These are phyloP conservation scores for Tricholoma bakamatsutake DNA, from an alignment of 768 basidiomycete genomes.

Conservation along the genomic window DNA sequence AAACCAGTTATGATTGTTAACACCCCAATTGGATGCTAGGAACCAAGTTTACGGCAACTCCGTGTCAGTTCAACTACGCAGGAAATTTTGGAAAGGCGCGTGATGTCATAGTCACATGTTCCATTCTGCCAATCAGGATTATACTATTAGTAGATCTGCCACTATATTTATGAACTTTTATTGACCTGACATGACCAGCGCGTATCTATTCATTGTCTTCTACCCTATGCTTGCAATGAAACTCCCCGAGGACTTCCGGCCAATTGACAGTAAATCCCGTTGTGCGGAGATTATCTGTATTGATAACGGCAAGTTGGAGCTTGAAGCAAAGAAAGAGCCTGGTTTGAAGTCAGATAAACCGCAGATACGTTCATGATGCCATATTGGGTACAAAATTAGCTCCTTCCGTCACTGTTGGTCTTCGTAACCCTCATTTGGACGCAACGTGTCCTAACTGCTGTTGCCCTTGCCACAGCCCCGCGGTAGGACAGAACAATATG, in stretches of 20 bases:
- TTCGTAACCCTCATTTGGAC: background rate
- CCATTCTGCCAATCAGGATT: too few species aligned
- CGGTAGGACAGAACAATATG: background rate
- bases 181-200: too few species aligned
- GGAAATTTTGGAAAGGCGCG: too few species aligned
- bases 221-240: background rate
- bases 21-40: background rate
- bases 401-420: background rate
- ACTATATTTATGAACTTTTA: too few species aligned
- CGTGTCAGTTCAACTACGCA: background rate
- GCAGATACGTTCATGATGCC: background rate
- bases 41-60: background rate
- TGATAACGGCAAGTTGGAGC: background rate
- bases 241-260: too few species aligned
- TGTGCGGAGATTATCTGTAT: background rate
- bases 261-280: background rate
- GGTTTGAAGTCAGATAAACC: background rate
- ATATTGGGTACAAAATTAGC: background rate
- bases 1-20: background rate
- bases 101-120: background rate
- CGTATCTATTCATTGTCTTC: too few species aligned
- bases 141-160: too few species aligned
- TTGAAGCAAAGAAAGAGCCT: background rate
- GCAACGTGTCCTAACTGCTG: slow-evolving; percentile 10
- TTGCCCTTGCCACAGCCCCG: slow-evolving; percentile 2